A percentile compares a stretch with the other conserved stretches of the same genome.
phyloP scores from a whole-genome alignment of 169 alveolate species.

The Amoebophrya sp. region DNA sequence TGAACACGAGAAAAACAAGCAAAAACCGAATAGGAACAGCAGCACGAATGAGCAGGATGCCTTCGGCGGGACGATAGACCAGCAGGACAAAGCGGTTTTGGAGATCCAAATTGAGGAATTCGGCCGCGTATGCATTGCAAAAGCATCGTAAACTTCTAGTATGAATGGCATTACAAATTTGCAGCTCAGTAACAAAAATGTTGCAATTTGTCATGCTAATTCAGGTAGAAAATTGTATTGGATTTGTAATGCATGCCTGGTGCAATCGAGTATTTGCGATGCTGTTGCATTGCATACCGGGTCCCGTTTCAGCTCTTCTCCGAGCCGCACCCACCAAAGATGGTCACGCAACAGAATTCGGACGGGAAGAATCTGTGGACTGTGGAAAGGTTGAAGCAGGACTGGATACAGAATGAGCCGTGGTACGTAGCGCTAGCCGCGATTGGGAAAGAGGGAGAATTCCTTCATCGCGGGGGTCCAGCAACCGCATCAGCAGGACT shows the following conservation, averaged over 20 bases:
- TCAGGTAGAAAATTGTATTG: too few relatives aligned
- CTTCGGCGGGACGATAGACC: not conserved
- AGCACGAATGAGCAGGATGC: not conserved
- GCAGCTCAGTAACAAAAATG: too few relatives aligned
- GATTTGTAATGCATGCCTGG: too few relatives aligned
- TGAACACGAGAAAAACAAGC: too few relatives aligned
- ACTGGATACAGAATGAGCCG: not conserved
- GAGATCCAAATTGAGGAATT: not conserved
- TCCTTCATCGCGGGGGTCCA: not conserved
- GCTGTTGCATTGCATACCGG: too few relatives aligned
- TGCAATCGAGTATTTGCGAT: too few relatives aligned
- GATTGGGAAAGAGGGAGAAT: not conserved
- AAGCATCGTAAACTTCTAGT: too few relatives aligned
- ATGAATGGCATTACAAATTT: too few relatives aligned
- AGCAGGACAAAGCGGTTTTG: not conserved
- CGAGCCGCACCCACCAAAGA: constrained; percentile 65
- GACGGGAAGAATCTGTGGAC: not conserved
- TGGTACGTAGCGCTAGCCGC: not conserved
- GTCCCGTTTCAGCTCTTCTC: constrained; percentile 69
- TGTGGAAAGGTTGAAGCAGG: not conserved
- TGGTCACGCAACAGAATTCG: not conserved
- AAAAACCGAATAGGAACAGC: too few relatives aligned
- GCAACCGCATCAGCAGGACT: not conserved
- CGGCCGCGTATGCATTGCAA: too few relatives aligned
- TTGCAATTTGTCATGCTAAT: too few relatives aligned